These are phyloP conservation scores for Chrysopogon serrulatus DNA, from an alignment of 176 grass and related monocot genomes.

Conservation along the genomic window DNA sequence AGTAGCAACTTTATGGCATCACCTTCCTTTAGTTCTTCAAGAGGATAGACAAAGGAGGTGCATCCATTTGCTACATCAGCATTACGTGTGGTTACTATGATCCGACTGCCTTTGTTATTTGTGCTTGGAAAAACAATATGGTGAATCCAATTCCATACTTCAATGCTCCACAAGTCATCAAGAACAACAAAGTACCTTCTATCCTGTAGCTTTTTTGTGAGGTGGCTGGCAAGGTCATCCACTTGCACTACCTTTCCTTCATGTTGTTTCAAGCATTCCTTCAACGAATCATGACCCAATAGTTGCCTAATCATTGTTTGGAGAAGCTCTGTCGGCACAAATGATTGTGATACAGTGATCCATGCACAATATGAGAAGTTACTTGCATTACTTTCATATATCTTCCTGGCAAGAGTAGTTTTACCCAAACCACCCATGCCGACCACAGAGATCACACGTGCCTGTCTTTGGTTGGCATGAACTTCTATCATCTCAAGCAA, in stretches of 20 bases:
- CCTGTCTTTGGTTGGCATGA: background rate
- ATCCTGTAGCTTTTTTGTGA: rapidly evolving
- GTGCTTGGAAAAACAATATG: no score
- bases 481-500: background rate
- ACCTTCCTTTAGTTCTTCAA: background rate
- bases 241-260: no score
- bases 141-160: background rate
- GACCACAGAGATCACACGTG: slow-evolving; percentile 1
- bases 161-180: slow-evolving; percentile 7
- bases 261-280: background rate
- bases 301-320: background rate
- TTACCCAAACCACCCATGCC: slow-evolving; percentile 36
- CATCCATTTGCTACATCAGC: background rate
- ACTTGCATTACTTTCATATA: background rate
- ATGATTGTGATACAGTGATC: slow-evolving; percentile 28
- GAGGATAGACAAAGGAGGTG: background rate
- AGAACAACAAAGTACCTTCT: slow-evolving; percentile 26
- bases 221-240: background rate
- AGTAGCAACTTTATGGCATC: background rate
- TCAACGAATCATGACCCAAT: background rate
- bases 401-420: slow-evolving; percentile 5
- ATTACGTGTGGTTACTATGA: background rate
- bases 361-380: slow-evolving; percentile 15
- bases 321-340: background rate
- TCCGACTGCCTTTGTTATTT: background rate